Base-by-base conservation (phyloP, 805 yeast species). In the Clavispora vitiphila region DNA sequence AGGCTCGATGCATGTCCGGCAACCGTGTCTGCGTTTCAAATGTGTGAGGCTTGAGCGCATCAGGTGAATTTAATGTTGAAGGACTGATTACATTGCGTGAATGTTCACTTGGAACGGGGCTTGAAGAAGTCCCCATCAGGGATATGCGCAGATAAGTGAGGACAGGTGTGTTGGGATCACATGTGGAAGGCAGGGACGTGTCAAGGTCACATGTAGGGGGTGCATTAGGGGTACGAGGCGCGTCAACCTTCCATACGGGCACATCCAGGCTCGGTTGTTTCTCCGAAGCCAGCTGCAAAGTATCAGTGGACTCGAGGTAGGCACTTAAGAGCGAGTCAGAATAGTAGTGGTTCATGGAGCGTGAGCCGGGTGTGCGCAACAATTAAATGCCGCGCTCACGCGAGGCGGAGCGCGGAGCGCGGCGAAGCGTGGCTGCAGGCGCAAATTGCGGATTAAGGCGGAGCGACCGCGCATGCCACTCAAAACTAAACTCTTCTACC, bases 281-380 rank as follows among this genome's bases (percentile, higher is more conserved):
- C n/a, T n/a, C n/a, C n/a, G n/a, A n/a, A n/a, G n/a, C n/a, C n/a
- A n/a, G n/a, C n/a, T n/a, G 10, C 5, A 38, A n/a, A 5, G 27
- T 22, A 4, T 44, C 41, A 8, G 40, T 36, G 9, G 46, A 32
- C 16, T 39, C 46, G 9, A 45, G 37, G 29, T 45, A 45, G 15
- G 39, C 41, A 26, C 41, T 45, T 27, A 45, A 39, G 23, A 45
- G 37, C 20, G 46, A 42, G 40, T 41, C 38, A 5, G 46, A 34
- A 27, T 34, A 34, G 27, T 34, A 34, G 25, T 16, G 10, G 32
- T 15, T 29, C 32, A 29, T 29, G 32, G 20, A 20, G 32, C 32
- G 20, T 16, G n/a, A 29, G 12, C 16, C 20, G 32, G 32, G 32
- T 8, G 19, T 12, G 32, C 32, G 32, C 19, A n/a, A 14, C 30